A percentile compares a stretch with the other conserved stretches of the same genome.
phyloP scores from a whole-genome alignment of 306 rosid species.

The Quercus variabilis region DNA sequence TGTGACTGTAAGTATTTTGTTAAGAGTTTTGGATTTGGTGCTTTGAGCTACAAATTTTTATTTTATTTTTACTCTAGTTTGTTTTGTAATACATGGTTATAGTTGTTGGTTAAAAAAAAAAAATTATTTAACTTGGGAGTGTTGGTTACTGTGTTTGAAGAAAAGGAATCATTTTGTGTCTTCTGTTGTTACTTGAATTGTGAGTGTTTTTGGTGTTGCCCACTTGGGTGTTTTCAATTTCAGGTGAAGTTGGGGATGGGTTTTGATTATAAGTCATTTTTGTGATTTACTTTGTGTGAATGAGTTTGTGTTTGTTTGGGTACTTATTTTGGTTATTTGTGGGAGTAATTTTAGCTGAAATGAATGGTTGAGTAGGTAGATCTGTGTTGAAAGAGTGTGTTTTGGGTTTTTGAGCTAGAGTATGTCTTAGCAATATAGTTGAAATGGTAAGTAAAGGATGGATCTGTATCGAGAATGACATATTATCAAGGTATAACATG shows the following conservation, averaged over 20 bases:
- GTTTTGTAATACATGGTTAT: not conserved
- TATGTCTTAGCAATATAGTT: not conserved
- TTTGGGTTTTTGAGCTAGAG: slow-evolving; percentile 23
- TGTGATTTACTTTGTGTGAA: not conserved
- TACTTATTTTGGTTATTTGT: not conserved
- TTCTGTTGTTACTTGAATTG: not conserved
- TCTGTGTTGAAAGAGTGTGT: slow-evolving; percentile 34
- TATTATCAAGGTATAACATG: not conserved
- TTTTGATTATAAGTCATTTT: slow-evolving; percentile 1
- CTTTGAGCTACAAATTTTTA: not conserved
- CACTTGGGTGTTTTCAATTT: not conserved
- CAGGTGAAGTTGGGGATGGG: slow-evolving; percentile 11
- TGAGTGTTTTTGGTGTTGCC: not conserved
- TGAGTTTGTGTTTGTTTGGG: slow-evolving; percentile 1
- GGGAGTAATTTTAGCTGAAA: not conserved
- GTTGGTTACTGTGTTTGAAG: not conserved
- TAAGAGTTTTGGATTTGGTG: slow-evolving; percentile 2
- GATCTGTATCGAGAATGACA: slow-evolving; percentile 9
- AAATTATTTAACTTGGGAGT: not conserved
- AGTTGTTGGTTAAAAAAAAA: not conserved
- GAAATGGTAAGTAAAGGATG: not conserved
- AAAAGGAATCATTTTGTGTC: not conserved
- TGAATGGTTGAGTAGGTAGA: slow-evolving; percentile 35
- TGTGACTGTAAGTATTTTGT: slow-evolving; percentile 14
- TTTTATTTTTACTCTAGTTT: not conserved